Base-by-base conservation (phyloP, 2,329 filamentous ascomycete species). In the Orbilia blumenaviensis region DNA sequence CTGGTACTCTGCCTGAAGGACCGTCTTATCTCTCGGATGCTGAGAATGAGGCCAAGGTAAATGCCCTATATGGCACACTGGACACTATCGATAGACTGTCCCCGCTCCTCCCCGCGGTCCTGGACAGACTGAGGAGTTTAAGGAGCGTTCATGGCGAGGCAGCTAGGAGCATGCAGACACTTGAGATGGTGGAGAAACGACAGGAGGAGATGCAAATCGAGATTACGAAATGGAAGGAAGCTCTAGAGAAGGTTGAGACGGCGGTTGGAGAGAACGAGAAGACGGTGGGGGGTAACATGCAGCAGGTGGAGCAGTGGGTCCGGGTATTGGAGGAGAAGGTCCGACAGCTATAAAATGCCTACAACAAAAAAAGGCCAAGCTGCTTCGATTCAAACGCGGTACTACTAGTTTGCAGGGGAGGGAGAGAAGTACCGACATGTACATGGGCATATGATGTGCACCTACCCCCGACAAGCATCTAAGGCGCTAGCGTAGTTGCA, bases 271-370 rank as follows among this genome's bases (percentile, higher is more conserved):
- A 91, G 74, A 89, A 91, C 2, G 90, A 92, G 81, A 85, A 85
- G 27, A 87, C 89, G 2, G 91, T 96, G 85, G 88, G 88, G 78
- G 88, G 87, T 60, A 99, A 99, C 83, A 89, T 94, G 83, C 89
- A 91, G 80, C 87, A 91, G n/a, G 90, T 98, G 77, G 91, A 94
- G 79, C 89, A 88, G 42, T 97, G 94, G 93, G 92, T 98, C 3
- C 92, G 91, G 82, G 92, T 91, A 68, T 84, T 99, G 66, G 94
- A 98, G 84, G 88, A 86, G 80, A 91, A 92, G 83, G 86, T 97
- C 82, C 87, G 87, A 75, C 87, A 86, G 79, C 82, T 91, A 81
- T 85, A 85, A n/a, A n/a, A 73, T 16, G 18, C 36, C n/a, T n/a
- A n/a, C n/a, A n/a, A n/a, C n/a, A n/a, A n/a, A n/a, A n/a, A n/a